Evolutionary conservation across 1,284 basidiomycete species (phyloP).

Genomic region (Mycosarcoma mackinlayi): DNA sequence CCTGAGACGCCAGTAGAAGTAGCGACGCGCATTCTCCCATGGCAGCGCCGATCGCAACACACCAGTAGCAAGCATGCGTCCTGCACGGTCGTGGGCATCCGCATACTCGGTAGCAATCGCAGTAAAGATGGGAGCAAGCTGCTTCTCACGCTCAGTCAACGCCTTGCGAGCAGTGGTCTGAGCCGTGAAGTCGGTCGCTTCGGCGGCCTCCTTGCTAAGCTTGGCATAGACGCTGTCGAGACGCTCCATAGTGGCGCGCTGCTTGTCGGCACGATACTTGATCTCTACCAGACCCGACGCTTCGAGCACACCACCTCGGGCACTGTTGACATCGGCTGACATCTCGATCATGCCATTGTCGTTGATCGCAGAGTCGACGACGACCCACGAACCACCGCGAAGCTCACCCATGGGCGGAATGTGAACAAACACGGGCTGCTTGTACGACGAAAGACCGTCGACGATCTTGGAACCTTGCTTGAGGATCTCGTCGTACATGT

Average conservation of each 20-base stretch:
- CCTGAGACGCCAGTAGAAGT: constrained; percentile 96
- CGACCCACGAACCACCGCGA: constrained; percentile 99
- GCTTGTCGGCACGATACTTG: constrained; percentile 76
- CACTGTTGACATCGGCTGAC: constrained; percentile 85
- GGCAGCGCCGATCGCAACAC: constrained; percentile 78
- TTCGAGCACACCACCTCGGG: constrained; percentile 89
- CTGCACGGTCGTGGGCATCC: constrained; percentile 93
- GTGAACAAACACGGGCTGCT: constrained; percentile 98
- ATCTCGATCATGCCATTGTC: constrained; percentile 96
- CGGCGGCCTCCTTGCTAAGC: constrained; percentile 76
- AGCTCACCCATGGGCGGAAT: constrained; percentile 98
- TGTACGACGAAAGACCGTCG: constrained; percentile 95
- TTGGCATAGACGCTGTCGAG: constrained; percentile 85
- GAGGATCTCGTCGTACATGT: constrained; percentile 76
- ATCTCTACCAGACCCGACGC: constrained; percentile 89
- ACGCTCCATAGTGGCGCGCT: constrained; percentile 93
- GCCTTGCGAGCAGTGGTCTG: constrained; percentile 71
- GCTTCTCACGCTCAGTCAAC: constrained; percentile 81
- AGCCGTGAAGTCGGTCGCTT: constrained; percentile 77
- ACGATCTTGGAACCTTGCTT: constrained; percentile 77
- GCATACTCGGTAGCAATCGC: constrained; percentile 94
- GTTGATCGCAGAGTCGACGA: constrained; percentile 93
- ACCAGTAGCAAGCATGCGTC: constrained; percentile 98
- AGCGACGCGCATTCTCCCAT: constrained; percentile 79
- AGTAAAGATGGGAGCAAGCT: constrained; percentile 89